A percentile compares a stretch with the other conserved stretches of the same genome.
These are phyloP conservation scores for Ananas comosus DNA, from an alignment of 176 grass and related monocot species.

Conservation along the genomic window DNA sequence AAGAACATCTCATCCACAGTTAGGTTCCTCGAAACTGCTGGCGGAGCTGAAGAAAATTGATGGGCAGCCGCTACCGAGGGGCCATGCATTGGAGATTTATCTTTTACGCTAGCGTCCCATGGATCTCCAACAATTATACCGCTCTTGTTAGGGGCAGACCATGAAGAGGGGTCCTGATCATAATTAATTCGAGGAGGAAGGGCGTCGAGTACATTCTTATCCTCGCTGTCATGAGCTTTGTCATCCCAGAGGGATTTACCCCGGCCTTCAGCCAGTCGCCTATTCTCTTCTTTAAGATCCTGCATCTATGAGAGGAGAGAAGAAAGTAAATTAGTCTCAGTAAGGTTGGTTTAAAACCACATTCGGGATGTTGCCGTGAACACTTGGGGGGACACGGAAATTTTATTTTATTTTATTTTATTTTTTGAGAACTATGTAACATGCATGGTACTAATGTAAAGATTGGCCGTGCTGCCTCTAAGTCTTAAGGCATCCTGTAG, in stretches of 20 bases:
- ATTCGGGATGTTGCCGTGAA: too few relatives aligned
- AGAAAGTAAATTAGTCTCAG: neutral
- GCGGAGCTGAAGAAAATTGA: neutral
- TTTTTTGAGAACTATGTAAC: too few relatives aligned
- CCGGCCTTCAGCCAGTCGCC: slow-evolving; percentile 32
- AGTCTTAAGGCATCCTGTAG: too few relatives aligned
- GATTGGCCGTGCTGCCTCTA: too few relatives aligned
- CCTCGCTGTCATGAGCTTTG: neutral
- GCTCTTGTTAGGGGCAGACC: neutral
- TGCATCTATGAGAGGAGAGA: slow-evolving; percentile 21
- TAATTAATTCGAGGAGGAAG: neutral
- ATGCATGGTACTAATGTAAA: too few relatives aligned
- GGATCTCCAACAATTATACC: neutral
- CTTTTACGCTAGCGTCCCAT: neutral
- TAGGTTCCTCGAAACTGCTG: neutral
- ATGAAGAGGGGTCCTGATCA: neutral
- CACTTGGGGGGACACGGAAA: too few relatives aligned
- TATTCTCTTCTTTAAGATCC: slow-evolving; percentile 47
- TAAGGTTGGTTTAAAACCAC: neutral
- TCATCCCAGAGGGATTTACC: slow-evolving; percentile 29
- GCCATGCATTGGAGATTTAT: too few relatives aligned
- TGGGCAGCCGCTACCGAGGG: too few relatives aligned
- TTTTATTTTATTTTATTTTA: too few relatives aligned
- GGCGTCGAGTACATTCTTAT: neutral
- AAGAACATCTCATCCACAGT: neutral